phyloP scores from a whole-genome alignment of 1,284 basidiomycete genomes.

The Ganoderma meredithae region DNA sequence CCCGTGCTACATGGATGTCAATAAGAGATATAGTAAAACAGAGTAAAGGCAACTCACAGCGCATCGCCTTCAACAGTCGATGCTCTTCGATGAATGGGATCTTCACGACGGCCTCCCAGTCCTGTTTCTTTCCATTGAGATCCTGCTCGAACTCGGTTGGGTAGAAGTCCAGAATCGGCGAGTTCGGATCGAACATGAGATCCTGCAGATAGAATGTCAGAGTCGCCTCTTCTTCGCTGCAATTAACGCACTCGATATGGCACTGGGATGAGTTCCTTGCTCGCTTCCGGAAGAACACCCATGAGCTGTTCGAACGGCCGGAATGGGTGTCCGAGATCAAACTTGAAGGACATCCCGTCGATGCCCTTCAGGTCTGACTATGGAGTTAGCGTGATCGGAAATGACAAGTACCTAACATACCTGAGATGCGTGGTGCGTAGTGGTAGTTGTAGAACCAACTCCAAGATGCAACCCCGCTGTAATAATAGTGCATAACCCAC shows the following conservation, averaged over 20 bases:
- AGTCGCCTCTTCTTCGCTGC: background rate
- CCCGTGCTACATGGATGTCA: constrained; percentile 57
- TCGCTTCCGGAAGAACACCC: constrained; percentile 95
- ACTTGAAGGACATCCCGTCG: constrained; percentile 84
- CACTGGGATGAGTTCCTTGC: constrained; percentile 85
- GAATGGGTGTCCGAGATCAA: constrained; percentile 91
- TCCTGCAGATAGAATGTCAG: constrained; percentile 57
- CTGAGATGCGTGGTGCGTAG: constrained; percentile 94
- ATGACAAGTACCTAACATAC: constrained; percentile 47
- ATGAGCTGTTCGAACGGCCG: constrained; percentile 96
- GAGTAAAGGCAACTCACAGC: constrained; percentile 52
- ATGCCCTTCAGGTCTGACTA: constrained; percentile 78
- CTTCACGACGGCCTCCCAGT: constrained; percentile 99
- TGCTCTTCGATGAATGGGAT: constrained; percentile 97
- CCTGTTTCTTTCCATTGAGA: constrained; percentile 97
- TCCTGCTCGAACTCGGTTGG: constrained; percentile 92
- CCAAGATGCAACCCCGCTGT: constrained; percentile 97
- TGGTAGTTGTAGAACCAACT: constrained; percentile 99
- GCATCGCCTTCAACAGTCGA: constrained; percentile 85
- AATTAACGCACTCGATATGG: constrained; percentile 75
- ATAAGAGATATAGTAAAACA: background rate
- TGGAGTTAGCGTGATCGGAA: background rate
- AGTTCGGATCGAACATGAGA: constrained; percentile 87
- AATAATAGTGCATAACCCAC: constrained; percentile 99
- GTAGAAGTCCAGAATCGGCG: constrained; percentile 96